Percentiles rank a stretch among this genome's conserved stretches.
Conservation (phyloP, 805 yeast genomes). For the Wickerhamomyces subpelliculosus region DNA sequence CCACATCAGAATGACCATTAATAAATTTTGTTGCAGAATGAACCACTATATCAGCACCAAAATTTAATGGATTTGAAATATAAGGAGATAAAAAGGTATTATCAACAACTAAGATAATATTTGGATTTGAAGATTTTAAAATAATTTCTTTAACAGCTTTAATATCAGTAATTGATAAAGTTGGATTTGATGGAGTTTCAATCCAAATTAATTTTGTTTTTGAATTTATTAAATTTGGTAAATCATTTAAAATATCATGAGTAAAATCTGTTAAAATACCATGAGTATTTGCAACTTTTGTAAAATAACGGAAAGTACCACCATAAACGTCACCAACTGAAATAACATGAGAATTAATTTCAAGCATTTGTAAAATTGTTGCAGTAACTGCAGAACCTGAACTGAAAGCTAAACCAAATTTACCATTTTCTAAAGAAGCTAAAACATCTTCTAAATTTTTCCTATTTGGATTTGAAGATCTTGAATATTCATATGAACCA, state of each 20-base stretch:
- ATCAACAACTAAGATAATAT: conserved; percentile 67
- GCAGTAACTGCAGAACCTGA: conserved; percentile 89
- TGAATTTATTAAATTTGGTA: conserved; percentile 46
- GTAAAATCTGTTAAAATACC: conserved; percentile 68
- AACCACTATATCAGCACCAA: conserved; percentile 82
- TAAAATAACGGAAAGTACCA: conserved; percentile 86
- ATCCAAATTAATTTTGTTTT: conserved; percentile 79
- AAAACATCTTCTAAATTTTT: conserved; percentile 71
- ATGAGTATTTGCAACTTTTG: conserved; percentile 76
- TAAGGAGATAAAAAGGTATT: conserved; percentile 87
- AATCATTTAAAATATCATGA: conserved; percentile 52
- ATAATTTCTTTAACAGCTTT: conserved; percentile 51
- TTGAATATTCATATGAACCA: conserved; percentile 76
- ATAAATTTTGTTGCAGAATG: conserved; percentile 89
- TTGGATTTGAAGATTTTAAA: conserved; percentile 40
- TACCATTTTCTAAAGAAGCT: conserved; percentile 73
- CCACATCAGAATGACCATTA: conserved; percentile 90
- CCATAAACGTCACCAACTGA: conserved; percentile 86
- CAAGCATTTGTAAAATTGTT: conserved; percentile 63
- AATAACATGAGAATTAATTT: conserved; percentile 65
- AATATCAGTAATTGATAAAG: conserved; percentile 73
- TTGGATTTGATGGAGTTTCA: conserved; percentile 87
- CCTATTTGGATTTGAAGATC: conserved; percentile 85
- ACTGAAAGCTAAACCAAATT: conserved; percentile 67
- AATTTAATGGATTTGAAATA: conserved; percentile 73